Base-by-base conservation (phyloP, 805 yeast species). In the Saturnispora besseyi region DNA sequence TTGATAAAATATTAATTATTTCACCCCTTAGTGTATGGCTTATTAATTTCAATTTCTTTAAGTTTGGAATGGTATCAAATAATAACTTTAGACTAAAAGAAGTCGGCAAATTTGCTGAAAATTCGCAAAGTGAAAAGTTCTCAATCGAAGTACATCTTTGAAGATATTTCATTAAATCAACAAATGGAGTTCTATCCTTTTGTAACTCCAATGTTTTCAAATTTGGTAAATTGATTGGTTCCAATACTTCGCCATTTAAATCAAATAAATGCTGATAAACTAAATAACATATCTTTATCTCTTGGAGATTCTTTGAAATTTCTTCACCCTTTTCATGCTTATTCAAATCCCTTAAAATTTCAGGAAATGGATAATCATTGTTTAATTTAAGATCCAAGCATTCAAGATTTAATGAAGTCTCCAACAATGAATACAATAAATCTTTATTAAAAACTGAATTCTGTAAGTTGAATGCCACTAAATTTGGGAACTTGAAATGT, bases 21-120 rank as follows among this genome's bases (percentile, higher is more conserved):
- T 46, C 49, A 10, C 49, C 49, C 22, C 40, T 37, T 31, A 46
- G 13, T 11, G 38, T 26, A 26, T 46, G 38, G 10, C 44, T 40
- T 5, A 29, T 43, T 18, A 48, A 36, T 30, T 22, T 49, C 24
- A 49, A 33, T 18, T 18, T 21, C 33, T 40, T 44, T 18, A 49
- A 31, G 5, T 13, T 37, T 10, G 51, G 51, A 5, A 44, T 9
- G 2, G 33, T 30, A 6, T 51, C 46, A 5, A 51, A 29, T 28
- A 51, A 8, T 13, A 15, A 21, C n/a, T 40, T 44, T 8, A 51
- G 18, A 34, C 45, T 47, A 26, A 51, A 47, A 15, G 32, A 5
- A 11, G 37, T 22, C 12, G 41, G 45, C 4, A n/a, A 12, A 15
- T 5, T 24, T 3, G n/a, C 22, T 11, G 28, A 24, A 7, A 42